Base-by-base conservation (phyloP, 2,329 filamentous ascomycete species). In the Drechslerella coelobrocha region DNA sequence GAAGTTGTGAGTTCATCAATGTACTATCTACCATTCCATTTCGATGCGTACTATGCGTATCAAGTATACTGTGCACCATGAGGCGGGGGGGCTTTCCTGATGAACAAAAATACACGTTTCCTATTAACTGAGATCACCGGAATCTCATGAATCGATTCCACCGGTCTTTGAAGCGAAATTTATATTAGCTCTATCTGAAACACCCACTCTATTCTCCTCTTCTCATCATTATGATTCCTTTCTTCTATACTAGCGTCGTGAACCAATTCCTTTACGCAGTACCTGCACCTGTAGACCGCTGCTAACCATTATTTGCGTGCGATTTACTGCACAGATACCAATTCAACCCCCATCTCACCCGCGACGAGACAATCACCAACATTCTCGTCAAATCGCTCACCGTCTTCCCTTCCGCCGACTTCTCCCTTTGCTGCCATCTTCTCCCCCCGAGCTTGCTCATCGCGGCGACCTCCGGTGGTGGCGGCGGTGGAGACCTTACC, bases 371-470 rank as follows among this genome's bases (percentile, higher is more conserved):
- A 78, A 92, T 94, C 81, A 97, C 94, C 84, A 97, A 97, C 85
- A 90, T 97, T 82, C 91, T 99, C 80, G 92, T 96, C 84, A 99
- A 97, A 85, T 86, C 92, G 75, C 88, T 99, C 79, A 96, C 93
- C 76, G 90, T 96, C 82, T 99, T 99, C 84, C 94, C 94, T 74
- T 92, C 90, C 19, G 88, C 94, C 47, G 92, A 97, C 81, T 99
- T 97, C 87, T 89, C 88, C 76, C 91, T 97, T 77, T 89, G 90
- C 77, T 88, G 99, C 73, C 91, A 96, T 78, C 91, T 99, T 74
- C 92, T 99, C 78, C 91, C 92, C 73, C 89, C 93, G 50, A 87
- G 92, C 79, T 85, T 89, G 74, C 86, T 92, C 74, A 85, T 85
- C 14, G n/a, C n/a, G n/a, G n/a, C n/a, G n/a, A 78, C 78, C 47